Base-by-base conservation (phyloP, 2,329 filamentous ascomycete genomes). In the Endocalyx cinctus region DNA sequence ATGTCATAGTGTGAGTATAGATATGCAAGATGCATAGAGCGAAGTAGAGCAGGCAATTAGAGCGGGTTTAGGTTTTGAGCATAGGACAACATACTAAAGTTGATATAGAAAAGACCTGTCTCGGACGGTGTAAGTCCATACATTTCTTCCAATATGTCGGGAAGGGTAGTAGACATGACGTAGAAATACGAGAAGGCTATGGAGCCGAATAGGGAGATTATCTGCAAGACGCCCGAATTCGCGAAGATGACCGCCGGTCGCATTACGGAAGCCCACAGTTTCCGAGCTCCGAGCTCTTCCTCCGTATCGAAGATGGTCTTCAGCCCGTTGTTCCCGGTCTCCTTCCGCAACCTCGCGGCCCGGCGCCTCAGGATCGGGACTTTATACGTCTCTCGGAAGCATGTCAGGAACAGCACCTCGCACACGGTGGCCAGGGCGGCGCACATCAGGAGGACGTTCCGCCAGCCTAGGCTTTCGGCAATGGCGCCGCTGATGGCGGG, bases 371-470 rank as follows among this genome's bases (percentile, higher is more conserved):
- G 54, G 28, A 82, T 76, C 2, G 66, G 58, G 25, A 77, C 64
- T 46, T 70, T 72, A 54, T 82, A 82, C 10, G 79, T 82, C 58
- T 83, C 79, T 5, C 66, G 57, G 46, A 74, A 77, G 46, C 59
- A 67, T 1, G 58, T 57, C 6, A 79, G 50, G 40, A 79, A 73
- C 4, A 67, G 30, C 0, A 73, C 19, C 51, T 76, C 73, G 41
- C 69, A 74, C 2, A 60, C 41, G 5, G 60, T 50, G 1, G 74
- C 69, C 17, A 79, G 47, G 0, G 46, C 59, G 2, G 63, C 67
- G 7, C 65, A 63, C 36, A 76, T 65, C 60, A 70, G 71, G 3
- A 80, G 50, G 0, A 74, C 65, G 29, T 53, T 49, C 18, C 75
- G 58, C 77, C 77, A 81, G 4, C 75, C 74, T 3, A 70, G 40